Evolutionary conservation across 116 monocot species (phyloP), one percentile per base, ranked within the genome.

Genomic region (Trichopus zeylanicus): DNA sequence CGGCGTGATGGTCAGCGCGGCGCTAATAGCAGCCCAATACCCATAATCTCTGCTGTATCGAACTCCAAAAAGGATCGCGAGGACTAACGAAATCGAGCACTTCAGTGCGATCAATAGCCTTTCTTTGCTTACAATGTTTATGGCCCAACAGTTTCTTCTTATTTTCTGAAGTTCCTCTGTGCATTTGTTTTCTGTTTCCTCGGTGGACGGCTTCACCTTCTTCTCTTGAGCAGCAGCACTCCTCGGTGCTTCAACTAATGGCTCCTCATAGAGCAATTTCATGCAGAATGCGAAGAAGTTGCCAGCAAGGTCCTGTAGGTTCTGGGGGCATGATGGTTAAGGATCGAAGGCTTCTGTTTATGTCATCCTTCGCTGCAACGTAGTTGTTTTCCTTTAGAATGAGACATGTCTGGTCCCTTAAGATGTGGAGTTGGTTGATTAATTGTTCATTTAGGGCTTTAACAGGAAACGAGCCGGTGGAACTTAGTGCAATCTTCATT

Each of bases 221-320:
- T 63, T 69, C 28, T 80, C 76, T 46, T 53, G 47, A 22, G 29
- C 18, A 24, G 56, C 19, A 19, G 31, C 10, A n/a, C n/a, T n/a
- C n/a, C n/a, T n/a, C 2, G 38, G 23, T 29, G 29, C 28, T 13
- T 29, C 10, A 11, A 18, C 9, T 31, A 29, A 11, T 21, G 27
- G 25, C 47, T 21, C 56, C 23, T 57, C 38, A 18, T 53, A 25
- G 35, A 81, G 75, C 28, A 75, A 46, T 38, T 61, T 64, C 68
- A 78, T 63, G 68, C 75, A 81, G 58, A 81, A 86, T 19, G 71
- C 54, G 74, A 79, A 83, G 80, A 88, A 77, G 53, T 68, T 59
- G 16, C 61, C 11, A 6, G 83, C 55, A 23, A 83, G 65, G 21
- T 77, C 71, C 54, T 79, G 12, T 9, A 20, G 61, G 29, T 55